Evolutionary conservation across 331 rosid species (phyloP), one percentile per base, ranked within the genome.

Genomic region (Telfairia occidentalis): DNA sequence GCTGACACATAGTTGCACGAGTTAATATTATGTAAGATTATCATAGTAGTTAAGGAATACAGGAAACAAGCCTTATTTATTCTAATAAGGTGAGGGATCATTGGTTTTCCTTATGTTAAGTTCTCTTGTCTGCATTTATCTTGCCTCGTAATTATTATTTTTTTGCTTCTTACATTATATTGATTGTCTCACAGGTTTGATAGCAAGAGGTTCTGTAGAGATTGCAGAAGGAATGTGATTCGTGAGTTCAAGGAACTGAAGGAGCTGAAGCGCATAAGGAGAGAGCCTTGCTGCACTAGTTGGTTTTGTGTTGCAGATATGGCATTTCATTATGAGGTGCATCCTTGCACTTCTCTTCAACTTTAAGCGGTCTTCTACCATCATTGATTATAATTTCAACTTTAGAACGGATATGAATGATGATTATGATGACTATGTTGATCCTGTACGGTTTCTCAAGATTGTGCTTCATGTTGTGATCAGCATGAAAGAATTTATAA

Each of bases 171-270:
- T 74, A 82, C 81, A 71, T 46, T 72, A 76, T 83, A 37, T 60
- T 74, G 76, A 83, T 77, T 78, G 37, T 85, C 80, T 78, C 43
- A 63, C 93, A 95, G 99, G 92, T 95, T 95, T 85, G 99, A 95
- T 78, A 95, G 96, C 97, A 95, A 95, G 92, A 95, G 99, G 78
- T 95, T 95, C 83, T 95, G 99, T 81, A 84, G 99, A 91, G 99
- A 95, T 77, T 95, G 99, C 85, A 90, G 99, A 86, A 88, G 96
- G 82, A 95, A 95, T 83, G 99, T 95, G 28, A 92, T 95, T 79
- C 88, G 97, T 24, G 97, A 92, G 82, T 95, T 95, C 90, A 95
- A 92, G 88, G 99, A 95, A 80, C 92, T 95, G 52, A 95, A 92
- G 83, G 99, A 95, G 81, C 89, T 92, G 79, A 95, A 90, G 86